Evolutionary conservation across 2,329 filamentous ascomycete genomes (phyloP).

Genomic region (Cladosporium sp.): DNA sequence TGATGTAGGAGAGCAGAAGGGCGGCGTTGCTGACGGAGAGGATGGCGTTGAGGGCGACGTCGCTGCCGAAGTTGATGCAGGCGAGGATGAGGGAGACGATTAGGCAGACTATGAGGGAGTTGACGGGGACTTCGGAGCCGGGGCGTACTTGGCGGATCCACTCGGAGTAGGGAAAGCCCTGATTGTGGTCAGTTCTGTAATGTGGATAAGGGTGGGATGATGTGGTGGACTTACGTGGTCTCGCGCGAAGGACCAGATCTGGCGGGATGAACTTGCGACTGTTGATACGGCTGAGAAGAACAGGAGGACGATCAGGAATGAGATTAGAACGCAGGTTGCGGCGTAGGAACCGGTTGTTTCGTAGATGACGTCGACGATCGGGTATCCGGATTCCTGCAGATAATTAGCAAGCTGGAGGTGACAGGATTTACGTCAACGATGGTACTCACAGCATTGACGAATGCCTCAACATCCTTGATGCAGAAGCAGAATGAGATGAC

Average conservation of each 20-base stretch:
- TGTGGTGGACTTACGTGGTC: constrained; percentile 23
- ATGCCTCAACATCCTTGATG: constrained; percentile 20
- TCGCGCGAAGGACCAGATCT: constrained; percentile 37
- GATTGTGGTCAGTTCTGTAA: not conserved
- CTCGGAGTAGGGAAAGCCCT: constrained; percentile 36
- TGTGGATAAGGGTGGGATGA: not conserved
- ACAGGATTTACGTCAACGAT: not conserved
- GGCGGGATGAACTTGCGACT: constrained; percentile 35
- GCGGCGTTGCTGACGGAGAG: constrained; percentile 41
- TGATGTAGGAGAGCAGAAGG: constrained; percentile 36
- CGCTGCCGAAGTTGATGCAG: constrained; percentile 46
- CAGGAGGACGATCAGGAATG: constrained; percentile 34
- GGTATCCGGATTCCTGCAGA: constrained; percentile 29
- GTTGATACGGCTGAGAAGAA: constrained; percentile 40
- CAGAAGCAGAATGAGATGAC: constrained; percentile 40
- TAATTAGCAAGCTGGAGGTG: constrained; percentile 8
- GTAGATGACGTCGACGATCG: constrained; percentile 35
- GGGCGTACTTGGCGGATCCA: constrained; percentile 37
- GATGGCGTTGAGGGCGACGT: constrained; percentile 44
- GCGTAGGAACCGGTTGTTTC: constrained; percentile 33
- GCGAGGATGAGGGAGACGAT: constrained; percentile 37
- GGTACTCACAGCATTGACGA: constrained; percentile 24
- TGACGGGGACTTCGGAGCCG: constrained; percentile 34
- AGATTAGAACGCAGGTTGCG: constrained; percentile 34
- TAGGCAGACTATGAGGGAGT: constrained; percentile 34